A percentile compares a stretch with the other conserved stretches of the same genome.
These are phyloP conservation scores for Sporothrix inflata DNA, from an alignment of 2,329 filamentous ascomycete species.

Conservation along the genomic window DNA sequence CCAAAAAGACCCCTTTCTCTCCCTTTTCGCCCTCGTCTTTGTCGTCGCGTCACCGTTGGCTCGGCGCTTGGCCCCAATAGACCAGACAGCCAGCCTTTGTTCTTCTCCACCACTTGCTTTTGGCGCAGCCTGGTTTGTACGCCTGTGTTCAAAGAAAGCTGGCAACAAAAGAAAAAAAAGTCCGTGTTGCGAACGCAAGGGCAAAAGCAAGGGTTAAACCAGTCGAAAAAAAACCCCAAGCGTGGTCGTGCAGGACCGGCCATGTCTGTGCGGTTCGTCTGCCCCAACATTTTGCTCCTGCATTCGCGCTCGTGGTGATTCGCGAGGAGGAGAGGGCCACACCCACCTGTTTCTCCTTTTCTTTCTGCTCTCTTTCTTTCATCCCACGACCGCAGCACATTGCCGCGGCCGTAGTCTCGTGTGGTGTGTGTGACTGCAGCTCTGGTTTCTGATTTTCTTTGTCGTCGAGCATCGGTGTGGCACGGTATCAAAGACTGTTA, in stretches of 20 bases:
- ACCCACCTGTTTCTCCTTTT: conserved; percentile 7
- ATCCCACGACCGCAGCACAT: background rate
- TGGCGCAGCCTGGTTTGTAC: conserved; percentile 16
- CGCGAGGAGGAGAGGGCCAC: background rate
- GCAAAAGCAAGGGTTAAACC: background rate
- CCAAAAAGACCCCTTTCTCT: background rate
- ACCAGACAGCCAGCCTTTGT: conserved; percentile 28
- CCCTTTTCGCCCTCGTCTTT: conserved; percentile 23
- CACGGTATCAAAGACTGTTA: conserved; percentile 22
- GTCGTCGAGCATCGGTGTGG: conserved; percentile 22
- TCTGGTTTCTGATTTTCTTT: conserved; percentile 26
- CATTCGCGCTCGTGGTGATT: background rate
- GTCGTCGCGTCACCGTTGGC: conserved; percentile 29
- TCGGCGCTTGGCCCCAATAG: conserved; percentile 32
- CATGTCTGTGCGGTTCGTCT: background rate
- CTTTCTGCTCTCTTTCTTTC: conserved; percentile 6
- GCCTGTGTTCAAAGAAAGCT: conserved; percentile 8
- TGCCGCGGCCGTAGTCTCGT: conserved; percentile 9
- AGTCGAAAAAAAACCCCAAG: background rate
- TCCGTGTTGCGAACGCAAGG: conserved; percentile 6
- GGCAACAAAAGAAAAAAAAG: conserved; percentile 5
- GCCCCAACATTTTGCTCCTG: background rate
- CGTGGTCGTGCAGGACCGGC: background rate
- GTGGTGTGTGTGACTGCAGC: conserved; percentile 26
- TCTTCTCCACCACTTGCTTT: conserved; percentile 28